Evolutionary conservation across 23 red algal species (phyloP).

Genomic region (Gracilaria domingensis): DNA sequence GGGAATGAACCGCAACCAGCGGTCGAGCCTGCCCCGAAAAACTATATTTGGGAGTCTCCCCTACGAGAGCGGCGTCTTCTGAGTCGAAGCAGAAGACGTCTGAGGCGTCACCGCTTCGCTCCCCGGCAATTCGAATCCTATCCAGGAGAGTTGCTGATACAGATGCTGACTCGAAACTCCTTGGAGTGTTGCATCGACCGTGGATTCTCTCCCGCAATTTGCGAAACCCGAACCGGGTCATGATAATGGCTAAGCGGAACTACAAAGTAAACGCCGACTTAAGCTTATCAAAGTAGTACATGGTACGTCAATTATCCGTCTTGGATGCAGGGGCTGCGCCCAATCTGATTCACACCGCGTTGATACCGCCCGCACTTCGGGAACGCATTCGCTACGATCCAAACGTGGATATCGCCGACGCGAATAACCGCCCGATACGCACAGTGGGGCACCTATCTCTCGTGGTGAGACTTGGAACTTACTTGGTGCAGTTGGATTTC

Average conservation of each 20-base stretch:
- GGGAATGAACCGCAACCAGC: no score
- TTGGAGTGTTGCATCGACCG: neutral
- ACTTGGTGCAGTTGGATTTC: neutral
- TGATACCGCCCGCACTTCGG: neutral
- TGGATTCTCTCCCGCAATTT: neutral
- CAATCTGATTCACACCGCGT: neutral
- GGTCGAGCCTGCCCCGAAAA: no score
- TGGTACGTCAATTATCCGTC: neutral
- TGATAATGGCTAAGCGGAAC: neutral
- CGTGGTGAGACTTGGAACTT: neutral
- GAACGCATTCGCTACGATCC: neutral
- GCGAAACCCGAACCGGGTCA: neutral
- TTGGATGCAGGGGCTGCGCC: neutral
- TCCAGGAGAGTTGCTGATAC: no score
- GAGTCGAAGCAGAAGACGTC: no score
- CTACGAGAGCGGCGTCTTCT: no score
- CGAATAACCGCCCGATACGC: neutral
- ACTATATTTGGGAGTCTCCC: no score
- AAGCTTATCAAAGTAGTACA: neutral
- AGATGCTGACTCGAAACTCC: no score
- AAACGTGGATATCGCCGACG: neutral
- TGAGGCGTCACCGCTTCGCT: no score
- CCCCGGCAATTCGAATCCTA: no score
- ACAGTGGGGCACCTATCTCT: neutral
- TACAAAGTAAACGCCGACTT: neutral